Base-by-base conservation (phyloP, 805 yeast species). In the Myxozyma monticola region DNA sequence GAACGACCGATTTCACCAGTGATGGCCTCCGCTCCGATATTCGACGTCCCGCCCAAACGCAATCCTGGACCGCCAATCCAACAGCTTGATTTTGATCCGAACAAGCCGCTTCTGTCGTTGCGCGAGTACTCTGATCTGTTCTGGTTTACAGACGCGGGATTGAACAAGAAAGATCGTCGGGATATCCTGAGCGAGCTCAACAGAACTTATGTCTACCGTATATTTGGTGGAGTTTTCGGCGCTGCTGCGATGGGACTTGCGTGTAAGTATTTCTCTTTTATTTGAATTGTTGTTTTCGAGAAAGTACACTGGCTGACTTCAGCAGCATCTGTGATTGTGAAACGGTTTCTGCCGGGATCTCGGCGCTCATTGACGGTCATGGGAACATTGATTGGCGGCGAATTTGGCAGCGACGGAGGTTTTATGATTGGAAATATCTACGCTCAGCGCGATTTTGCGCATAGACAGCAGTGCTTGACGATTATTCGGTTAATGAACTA, bases 1-100 rank as follows among this genome's bases (percentile, higher is more conserved):
- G n/a, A n/a, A n/a, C n/a, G n/a, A n/a, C n/a, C n/a, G n/a, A n/a
- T n/a, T n/a, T n/a, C n/a, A n/a, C n/a, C n/a, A n/a, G n/a, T n/a
- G n/a, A n/a, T n/a, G n/a, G n/a, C n/a, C n/a, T n/a, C n/a, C n/a
- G n/a, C n/a, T n/a, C n/a, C n/a, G n/a, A n/a, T n/a, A n/a, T 52
- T 44, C 49, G 37, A 49, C 18, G 57, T 54, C 10, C 59, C 59
- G 8, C 59, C 59, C 14, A 36, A 33, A 17, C 49, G 56, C 28
- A 30, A 41, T 9, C 51, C 53, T 2, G 46, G 53, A 3, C 42
- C 42, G 8, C 44, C 47, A 15, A 31, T 26, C 14, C 35, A 40
- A 14, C 34, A 52, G 26, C 15, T 48, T n/a, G 43, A 50, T 10
- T 38, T 52, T 37, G 43, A 45, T 43, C 41, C 48, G 33, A 24